Evolutionary conservation across 495 filamentous ascomycete species (phyloP).

Genomic region (Letharia columbiana): DNA sequence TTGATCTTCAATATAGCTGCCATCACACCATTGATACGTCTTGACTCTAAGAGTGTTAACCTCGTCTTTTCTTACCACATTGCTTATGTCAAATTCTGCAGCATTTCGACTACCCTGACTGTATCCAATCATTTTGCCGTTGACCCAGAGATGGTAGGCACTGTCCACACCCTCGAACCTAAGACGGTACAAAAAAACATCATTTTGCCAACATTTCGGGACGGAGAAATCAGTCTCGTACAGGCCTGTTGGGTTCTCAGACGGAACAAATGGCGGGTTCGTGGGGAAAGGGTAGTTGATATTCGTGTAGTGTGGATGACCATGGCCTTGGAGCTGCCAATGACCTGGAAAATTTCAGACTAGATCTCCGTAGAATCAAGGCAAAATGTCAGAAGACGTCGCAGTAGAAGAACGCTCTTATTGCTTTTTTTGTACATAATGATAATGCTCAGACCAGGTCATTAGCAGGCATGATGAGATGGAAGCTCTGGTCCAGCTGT

Average conservation of each 20-base stretch:
- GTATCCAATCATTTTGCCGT: slow-evolving; percentile 51
- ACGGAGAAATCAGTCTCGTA: slow-evolving; percentile 48
- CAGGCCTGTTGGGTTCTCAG: slow-evolving; percentile 53
- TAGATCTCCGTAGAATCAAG: background rate
- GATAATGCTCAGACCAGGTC: background rate
- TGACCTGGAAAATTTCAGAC: slow-evolving; percentile 35
- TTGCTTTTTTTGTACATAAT: background rate
- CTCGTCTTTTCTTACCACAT: slow-evolving; percentile 30
- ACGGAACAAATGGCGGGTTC: slow-evolving; percentile 49
- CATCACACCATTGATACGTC: slow-evolving; percentile 57
- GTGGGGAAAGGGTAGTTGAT: slow-evolving; percentile 53
- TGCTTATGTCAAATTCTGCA: slow-evolving; percentile 52
- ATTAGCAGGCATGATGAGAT: background rate
- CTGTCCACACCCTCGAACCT: slow-evolving; percentile 62
- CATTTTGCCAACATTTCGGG: slow-evolving; percentile 30
- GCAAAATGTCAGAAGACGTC: background rate
- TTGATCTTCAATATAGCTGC: slow-evolving; percentile 58
- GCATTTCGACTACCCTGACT: slow-evolving; percentile 58
- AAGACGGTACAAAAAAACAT: slow-evolving; percentile 47
- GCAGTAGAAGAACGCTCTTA: background rate
- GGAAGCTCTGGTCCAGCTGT: background rate
- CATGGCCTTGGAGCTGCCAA: slow-evolving; percentile 63
- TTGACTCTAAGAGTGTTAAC: slow-evolving; percentile 46
- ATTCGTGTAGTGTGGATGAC: slow-evolving; percentile 58
- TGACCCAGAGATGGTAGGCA: slow-evolving; percentile 58